Evolutionary conservation across 2,329 filamentous ascomycete genomes (phyloP), one percentile per base, ranked within the genome.

Genomic region (Stachybotrys chartarum): DNA sequence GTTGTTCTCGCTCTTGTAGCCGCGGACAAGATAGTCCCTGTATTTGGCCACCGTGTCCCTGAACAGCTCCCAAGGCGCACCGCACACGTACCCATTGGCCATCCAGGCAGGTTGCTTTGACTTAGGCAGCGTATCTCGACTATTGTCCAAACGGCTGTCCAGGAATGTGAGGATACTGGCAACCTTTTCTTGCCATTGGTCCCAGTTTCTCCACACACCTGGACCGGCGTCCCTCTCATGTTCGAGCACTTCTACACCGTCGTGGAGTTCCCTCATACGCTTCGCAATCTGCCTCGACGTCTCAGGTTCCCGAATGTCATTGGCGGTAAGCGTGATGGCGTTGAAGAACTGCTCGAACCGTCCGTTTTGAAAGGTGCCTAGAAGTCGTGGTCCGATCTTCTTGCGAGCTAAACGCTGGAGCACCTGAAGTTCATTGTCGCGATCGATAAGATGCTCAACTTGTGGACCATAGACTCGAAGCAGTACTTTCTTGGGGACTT

Each of bases 341-440:
- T 96, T 84, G 68, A 97, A 89, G 68, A 86, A 97, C 69, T 99
- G 88, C 72, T 99, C 94, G 61, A 99, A 99, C 6, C 94, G 88
- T 10, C 94, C 94, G 66, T 99, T 99, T 54, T 81, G 83, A 70
- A 99, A 99, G 0, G 91, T 97, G 1, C 94, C 94, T 1, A 99
- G 78, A 32, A 99, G 78, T 16, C 91, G 85, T 6, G 94, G 94
- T 3, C 94, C 94, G 60, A 99, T 99, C 63, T 88, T 91, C 78
- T 97, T 96, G 55, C 89, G 86, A 3, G 90, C 91, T 35, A 99
- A 81, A 47, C 94, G 87, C 57, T 87, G 84, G 17, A 99, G 79
- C 51, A 97, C 94, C 57, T 86, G 84, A 16, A 99, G 78, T 69
- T 99, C 94, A 30, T 88, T 88, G 55, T 97, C 90, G 57, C 94